phyloP scores from a whole-genome alignment of 2,329 filamentous ascomycete genomes.

The Ascochyta koolunga region DNA sequence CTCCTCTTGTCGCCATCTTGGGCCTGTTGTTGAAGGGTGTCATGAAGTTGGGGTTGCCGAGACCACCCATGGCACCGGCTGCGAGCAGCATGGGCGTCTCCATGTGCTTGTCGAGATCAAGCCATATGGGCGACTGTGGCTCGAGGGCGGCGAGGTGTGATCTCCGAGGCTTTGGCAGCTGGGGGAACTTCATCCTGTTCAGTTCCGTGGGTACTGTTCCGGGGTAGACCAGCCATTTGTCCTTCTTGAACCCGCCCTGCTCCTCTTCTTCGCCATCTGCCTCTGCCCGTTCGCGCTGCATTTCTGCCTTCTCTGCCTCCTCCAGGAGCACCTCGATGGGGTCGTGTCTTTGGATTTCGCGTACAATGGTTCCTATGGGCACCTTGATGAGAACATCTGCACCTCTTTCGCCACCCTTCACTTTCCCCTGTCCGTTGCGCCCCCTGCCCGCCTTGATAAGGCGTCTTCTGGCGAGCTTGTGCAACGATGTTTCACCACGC shows the following conservation, averaged over 20 bases:
- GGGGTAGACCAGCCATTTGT: conserved; percentile 88
- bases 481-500: conserved; percentile 86
- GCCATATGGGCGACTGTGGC: conserved; percentile 70
- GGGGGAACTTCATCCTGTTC: conserved; percentile 63
- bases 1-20: conserved; percentile 87
- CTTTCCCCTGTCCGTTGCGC: conserved; percentile 78
- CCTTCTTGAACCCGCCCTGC: conserved; percentile 55
- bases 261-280: conserved; percentile 32
- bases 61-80: conserved; percentile 83
- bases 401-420: conserved; percentile 76
- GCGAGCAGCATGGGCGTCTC: conserved; percentile 83
- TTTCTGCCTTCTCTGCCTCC: conserved; percentile 38
- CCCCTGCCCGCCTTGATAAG: conserved; percentile 76
- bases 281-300: conserved; percentile 23
- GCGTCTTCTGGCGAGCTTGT: conserved; percentile 82
- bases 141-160: conserved; percentile 69
- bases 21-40: conserved; percentile 76
- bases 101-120: conserved; percentile 70
- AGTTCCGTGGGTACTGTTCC: conserved; percentile 76
- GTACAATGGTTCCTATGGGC: conserved; percentile 87
- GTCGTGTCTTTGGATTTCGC: conserved; percentile 80
- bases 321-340: conserved; percentile 72
- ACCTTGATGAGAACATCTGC: conserved; percentile 89
- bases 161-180: conserved; percentile 61
- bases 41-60: conserved; percentile 93